Conservation (phyloP, 169 alveolate species). For the Eimeria necatrix region DNA sequence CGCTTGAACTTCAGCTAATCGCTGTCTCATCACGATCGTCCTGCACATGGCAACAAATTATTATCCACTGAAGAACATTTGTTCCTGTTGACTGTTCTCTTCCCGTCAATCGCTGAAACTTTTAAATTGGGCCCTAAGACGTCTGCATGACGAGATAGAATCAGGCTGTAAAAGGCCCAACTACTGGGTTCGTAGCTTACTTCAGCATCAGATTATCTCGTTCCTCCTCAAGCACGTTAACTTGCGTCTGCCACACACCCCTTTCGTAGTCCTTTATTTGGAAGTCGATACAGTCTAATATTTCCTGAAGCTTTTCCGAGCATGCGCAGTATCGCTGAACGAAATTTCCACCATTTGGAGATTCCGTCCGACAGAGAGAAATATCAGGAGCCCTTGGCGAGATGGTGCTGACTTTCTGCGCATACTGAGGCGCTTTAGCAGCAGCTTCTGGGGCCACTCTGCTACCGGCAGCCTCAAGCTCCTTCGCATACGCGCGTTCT, state of each 20-base stretch:
- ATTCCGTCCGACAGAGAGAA: neutral
- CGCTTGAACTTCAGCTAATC: conserved; percentile 76
- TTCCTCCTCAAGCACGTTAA: conserved; percentile 80
- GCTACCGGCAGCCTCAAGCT: conserved; percentile 52
- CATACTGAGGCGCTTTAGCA: neutral
- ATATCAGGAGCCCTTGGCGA: neutral
- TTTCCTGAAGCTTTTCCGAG: conserved; percentile 79
- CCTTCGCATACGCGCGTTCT: conserved; percentile 70
- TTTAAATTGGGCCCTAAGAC: no score
- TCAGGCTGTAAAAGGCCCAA: neutral
- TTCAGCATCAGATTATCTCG: conserved; percentile 68
- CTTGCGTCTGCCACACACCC: conserved; percentile 78
- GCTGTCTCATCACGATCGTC: conserved; percentile 75
- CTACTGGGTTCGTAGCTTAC: conserved; percentile 47
- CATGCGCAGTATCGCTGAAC: conserved; percentile 72
- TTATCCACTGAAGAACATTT: neutral
- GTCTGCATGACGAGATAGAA: no score
- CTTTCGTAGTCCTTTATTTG: conserved; percentile 76
- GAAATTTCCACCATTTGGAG: conserved; percentile 27
- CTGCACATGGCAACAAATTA: conserved; percentile 2
- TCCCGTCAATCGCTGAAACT: no score
- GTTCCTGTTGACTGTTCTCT: no score
- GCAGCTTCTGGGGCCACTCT: neutral
- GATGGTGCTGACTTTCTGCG: neutral
- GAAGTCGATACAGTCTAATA: conserved; percentile 74